Base-by-base conservation (phyloP, 139 green algal genomes). In the Diplosphaera chodatii region DNA sequence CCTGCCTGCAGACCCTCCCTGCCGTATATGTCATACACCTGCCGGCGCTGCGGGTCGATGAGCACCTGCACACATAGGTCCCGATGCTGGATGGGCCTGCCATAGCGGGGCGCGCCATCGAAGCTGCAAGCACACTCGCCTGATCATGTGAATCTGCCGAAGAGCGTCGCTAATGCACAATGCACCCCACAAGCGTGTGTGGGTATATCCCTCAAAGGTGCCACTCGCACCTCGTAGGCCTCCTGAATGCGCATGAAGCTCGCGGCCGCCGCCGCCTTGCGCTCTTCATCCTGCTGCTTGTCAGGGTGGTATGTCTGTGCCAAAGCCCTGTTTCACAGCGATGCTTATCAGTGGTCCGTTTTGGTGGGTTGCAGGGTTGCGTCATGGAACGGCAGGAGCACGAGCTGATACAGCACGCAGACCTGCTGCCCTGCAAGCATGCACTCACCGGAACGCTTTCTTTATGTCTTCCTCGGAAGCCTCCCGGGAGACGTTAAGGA, bases 21-120 rank as follows among this genome's bases (percentile, higher is more conserved):
- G 16, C 83, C 83, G 64, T 88, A 88, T 1, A 88, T 48, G 40
- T 88, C 83, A 30, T 88, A 88, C 5, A 88, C 74, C 40, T 81
- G 70, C 0, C 83, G 72, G 68, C 77, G 81, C 25, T 71, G 40
- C 3, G 80, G 64, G 66, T 88, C 69, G 37, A 56, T 73, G 28
- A 88, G 74, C 32, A 88, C 74, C 80, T 85, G 74, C 32, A 48
- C n/a, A 41, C 1, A 2, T 15, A 56, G n/a, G n/a, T n/a, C n/a
- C n/a, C n/a, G n/a, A 22, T 32, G 41, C 4, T 32, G 28, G 37
- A 25, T 48, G 8, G 13, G 8, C 10, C 8, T 48, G 13, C 10
- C 37, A 21, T 48, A 13, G 8, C 10, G 37, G 10, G 37, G 37
- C 37, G 37, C 10, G 37, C 10, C 13, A 48, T 48, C 10, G 37